Evolutionary conservation across 176 grass and related monocot genomes (phyloP).

Genomic region (Themeda triandra): DNA sequence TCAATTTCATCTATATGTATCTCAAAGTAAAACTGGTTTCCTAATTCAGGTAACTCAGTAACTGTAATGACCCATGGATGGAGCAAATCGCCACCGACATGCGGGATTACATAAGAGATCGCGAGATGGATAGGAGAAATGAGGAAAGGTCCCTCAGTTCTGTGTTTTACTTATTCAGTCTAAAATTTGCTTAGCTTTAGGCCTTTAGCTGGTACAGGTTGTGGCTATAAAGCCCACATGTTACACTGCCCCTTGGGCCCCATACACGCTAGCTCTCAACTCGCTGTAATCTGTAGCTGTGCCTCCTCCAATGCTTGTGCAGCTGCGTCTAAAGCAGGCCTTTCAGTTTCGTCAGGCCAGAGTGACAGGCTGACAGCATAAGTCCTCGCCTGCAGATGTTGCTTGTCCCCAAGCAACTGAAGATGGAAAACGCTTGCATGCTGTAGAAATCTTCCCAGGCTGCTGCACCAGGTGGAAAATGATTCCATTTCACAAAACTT

Average conservation of each 20-base stretch:
- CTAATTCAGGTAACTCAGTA: neutral
- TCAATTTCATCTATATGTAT: too few species aligned
- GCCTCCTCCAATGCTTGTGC: neutral
- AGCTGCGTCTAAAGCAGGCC: neutral
- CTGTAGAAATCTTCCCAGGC: neutral
- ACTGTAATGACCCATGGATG: too few species aligned
- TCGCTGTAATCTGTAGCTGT: neutral
- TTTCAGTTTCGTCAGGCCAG: neutral
- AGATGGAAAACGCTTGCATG: neutral
- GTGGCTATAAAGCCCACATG: neutral
- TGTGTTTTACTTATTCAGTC: neutral
- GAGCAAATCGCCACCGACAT: neutral
- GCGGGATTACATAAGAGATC: neutral
- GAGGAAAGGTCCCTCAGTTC: neutral
- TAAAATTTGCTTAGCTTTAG: neutral
- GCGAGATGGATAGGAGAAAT: neutral
- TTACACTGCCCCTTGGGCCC: neutral
- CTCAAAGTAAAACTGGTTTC: neutral
- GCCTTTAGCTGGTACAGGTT: neutral
- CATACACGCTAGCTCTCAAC: neutral
- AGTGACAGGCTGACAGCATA: neutral
- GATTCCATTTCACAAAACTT: neutral
- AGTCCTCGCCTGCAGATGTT: neutral
- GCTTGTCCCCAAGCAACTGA: neutral
- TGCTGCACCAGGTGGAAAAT: neutral